Percentiles rank a stretch among this genome's conserved stretches.
These are phyloP conservation scores for Lasiodiplodia sp. DNA, from an alignment of 2,329 filamentous ascomycete species.

Conservation along the genomic window DNA sequence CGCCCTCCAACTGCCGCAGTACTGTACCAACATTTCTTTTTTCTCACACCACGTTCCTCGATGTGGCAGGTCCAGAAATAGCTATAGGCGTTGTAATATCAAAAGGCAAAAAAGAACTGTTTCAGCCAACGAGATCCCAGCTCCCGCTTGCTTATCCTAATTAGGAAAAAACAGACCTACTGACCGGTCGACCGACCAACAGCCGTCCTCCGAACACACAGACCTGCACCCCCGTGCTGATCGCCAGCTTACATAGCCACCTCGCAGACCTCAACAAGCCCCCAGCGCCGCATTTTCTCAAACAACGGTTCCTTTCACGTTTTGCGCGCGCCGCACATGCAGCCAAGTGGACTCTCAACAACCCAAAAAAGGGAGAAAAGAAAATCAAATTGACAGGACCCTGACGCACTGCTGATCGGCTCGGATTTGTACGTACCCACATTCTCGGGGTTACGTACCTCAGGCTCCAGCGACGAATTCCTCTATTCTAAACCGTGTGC, in stretches of 20 bases:
- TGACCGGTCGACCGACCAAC: not conserved
- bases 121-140: slow-evolving; percentile 10
- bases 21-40: not conserved
- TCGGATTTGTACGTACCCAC: not conserved
- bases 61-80: not conserved
- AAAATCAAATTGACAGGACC: not conserved
- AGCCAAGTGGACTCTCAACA: not conserved
- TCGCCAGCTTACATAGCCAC: not conserved
- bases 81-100: not conserved
- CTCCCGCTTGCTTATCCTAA: not conserved
- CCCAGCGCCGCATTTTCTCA: slow-evolving; percentile 7
- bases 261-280: slow-evolving; percentile 9
- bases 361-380: not conserved
- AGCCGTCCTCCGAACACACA: slow-evolving; percentile 6
- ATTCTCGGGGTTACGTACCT: not conserved
- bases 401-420: not conserved
- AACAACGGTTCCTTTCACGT: slow-evolving; percentile 7
- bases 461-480: not conserved
- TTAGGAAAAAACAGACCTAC: not conserved
- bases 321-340: not conserved
- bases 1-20: not conserved
- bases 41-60: not conserved
- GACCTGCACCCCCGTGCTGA: not conserved
- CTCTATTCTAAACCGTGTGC: not conserved
- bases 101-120: not conserved